phyloP scores from a whole-genome alignment of 208 protist genomes.

The Trypanosoma caninum region DNA sequence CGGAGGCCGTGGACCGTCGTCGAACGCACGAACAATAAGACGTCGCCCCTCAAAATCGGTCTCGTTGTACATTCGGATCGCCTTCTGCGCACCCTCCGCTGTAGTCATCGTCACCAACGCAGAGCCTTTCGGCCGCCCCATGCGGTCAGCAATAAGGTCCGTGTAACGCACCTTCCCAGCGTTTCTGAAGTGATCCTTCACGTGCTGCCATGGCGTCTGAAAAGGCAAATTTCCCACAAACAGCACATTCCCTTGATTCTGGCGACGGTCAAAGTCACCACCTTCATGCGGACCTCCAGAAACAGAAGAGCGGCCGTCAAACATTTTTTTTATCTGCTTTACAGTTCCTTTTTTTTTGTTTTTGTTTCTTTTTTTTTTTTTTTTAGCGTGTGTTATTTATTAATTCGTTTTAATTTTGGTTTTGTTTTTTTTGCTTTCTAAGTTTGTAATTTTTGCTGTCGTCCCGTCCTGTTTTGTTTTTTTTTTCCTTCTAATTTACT shows the following conservation, averaged over 20 bases:
- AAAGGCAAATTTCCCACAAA: conserved; percentile 90
- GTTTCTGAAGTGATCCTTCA: conserved; percentile 87
- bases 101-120: conserved; percentile 84
- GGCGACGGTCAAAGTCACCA: conserved; percentile 25
- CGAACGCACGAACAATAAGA: conserved; percentile 81
- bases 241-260: conserved; percentile 69
- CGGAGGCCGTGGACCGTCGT: conserved; percentile 72
- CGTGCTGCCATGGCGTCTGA: conserved; percentile 80
- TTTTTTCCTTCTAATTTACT: neutral
- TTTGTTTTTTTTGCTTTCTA: neutral
- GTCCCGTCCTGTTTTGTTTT: neutral
- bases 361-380: neutral
- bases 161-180: conserved; percentile 84
- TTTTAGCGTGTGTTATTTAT: conserved; percentile 7
- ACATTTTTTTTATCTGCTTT: conserved; percentile 9
- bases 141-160: conserved; percentile 79
- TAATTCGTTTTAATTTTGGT: conserved; percentile 10
- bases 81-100: conserved; percentile 55
- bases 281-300: conserved; percentile 15
- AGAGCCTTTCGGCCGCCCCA: conserved; percentile 72
- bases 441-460: neutral
- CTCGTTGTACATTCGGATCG: conserved; percentile 82
- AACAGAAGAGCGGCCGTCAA: conserved; percentile 18
- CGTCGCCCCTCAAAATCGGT: conserved; percentile 86
- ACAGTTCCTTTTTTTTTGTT: conserved; percentile 2